Base-by-base conservation (phyloP, 352 stramenopile genomes). In the Phytophthora litchii region DNA sequence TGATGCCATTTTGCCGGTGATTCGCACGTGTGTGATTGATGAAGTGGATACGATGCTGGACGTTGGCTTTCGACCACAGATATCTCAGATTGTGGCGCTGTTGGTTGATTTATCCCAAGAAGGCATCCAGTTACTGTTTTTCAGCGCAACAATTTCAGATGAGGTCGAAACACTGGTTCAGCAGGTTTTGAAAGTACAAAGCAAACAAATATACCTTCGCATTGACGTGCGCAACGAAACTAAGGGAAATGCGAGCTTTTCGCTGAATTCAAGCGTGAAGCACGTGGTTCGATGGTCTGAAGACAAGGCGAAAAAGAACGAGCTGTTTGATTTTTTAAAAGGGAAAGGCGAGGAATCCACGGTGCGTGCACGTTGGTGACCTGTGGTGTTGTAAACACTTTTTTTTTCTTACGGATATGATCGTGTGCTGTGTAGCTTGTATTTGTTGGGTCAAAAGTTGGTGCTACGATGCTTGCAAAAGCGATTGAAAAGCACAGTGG, bases 1-100 rank as follows among this genome's bases (percentile, higher is more conserved):
- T 29, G 50, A 65, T 16, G 23, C 44, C 4, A 73, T 73, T 42
- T 19, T 73, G 16, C 31, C 35, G 13, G 37, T 8, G 5, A 54
- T 76, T 43, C 59, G 46, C 38, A 64, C 37, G 5, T 89, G 80
- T 43, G 64, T 91, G 1, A 47, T 93, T 25, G 84, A 93, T 51
- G 84, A 93, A 76, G 78, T 91, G 14, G 84, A 93, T 50, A 69
- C 83, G 50, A 88, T 93, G 77, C 55, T 91, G 36, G 78, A 76
- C 40, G 60, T 76, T 40, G 82, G 78, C 1, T 93, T 91, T 69
- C 66, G 54, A 16, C 47, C 66, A 7, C 66, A 76, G n/a, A 67
- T 91, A 16, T 55, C 56, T 1, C 57, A 84, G 57, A 84, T 93
- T 25, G 16, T 89, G 20, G 54, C 44, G 8, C 52, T 75, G 9